Evolutionary conservation across 2,329 filamentous ascomycete genomes (phyloP), one percentile per base, ranked within the genome.

Genomic region (Ophiostoma piceae): DNA sequence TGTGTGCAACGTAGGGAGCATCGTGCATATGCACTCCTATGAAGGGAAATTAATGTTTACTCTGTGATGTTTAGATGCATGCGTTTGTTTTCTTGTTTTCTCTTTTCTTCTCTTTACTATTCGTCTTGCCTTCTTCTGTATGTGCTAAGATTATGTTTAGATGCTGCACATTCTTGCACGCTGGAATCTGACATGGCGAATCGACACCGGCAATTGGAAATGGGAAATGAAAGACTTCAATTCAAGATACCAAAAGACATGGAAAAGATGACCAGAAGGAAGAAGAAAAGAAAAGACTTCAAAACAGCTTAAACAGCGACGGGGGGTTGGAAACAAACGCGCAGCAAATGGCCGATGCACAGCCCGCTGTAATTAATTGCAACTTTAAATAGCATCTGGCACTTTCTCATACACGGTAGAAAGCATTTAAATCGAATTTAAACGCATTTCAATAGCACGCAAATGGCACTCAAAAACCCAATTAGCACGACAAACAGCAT

Each of bases 271-370:
- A 35, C 35, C 8, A 35, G 35, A 35, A 35, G 26, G 26, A 29
- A 29, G 26, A 14, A 41, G 39, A 3, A 47, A n/a, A 47, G 16
- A 47, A 43, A n/a, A 47, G 43, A 47, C 43, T 16, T 47, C 12
- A 14, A n/a, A 62, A 64, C 14, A n/a, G 29, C 29, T 69, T 62
- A 68, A 68, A 51, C 26, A 14, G 60, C 22, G 69, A 69, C 72
- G 1, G 29, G 71, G 72, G 72, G 71, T 51, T 68, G 69, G 60
- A 71, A 70, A 71, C 70, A 71, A 70, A 73, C 72, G 72, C 72
- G 72, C 67, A 72, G 29, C 19, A 67, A 68, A 67, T 67, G 29
- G 37, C 29, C 62, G 29, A 66, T 37, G 43, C 66, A 57, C 29
- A 51, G 54, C 51, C 39, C 54, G 37, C 29, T 67, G 69, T 35